Evolutionary conservation across 2,329 filamentous ascomycete genomes (phyloP).

Genomic region (Thelonectria blattea): DNA sequence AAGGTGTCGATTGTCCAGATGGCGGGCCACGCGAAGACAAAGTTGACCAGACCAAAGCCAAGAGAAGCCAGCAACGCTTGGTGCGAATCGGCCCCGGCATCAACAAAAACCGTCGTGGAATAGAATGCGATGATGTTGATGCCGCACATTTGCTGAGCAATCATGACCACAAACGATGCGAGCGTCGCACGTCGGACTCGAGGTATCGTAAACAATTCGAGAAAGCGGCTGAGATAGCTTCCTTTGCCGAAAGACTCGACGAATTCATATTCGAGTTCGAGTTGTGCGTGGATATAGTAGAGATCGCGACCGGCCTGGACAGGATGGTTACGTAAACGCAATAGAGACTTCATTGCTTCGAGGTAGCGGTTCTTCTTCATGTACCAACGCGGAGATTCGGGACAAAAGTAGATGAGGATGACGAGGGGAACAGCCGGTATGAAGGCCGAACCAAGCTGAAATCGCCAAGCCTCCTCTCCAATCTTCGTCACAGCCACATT

Average conservation of each 20-base stretch:
- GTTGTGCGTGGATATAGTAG: conserved; percentile 69
- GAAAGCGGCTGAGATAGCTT: conserved; percentile 67
- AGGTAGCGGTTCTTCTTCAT: conserved; percentile 69
- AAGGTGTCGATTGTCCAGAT: conserved; percentile 65
- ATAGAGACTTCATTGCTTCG: conserved; percentile 64
- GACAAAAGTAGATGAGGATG: conserved; percentile 68
- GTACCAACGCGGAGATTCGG: conserved; percentile 69
- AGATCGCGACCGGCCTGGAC: conserved; percentile 67
- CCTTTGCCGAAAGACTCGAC: conserved; percentile 54
- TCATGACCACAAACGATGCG: conserved; percentile 82
- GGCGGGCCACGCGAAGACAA: conserved; percentile 63
- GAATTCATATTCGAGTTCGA: conserved; percentile 64
- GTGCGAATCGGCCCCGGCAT: conserved; percentile 62
- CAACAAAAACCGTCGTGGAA: conserved; percentile 65
- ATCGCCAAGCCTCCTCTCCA: conserved; percentile 58
- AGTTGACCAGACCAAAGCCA: conserved; percentile 65
- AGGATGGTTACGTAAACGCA: conserved; percentile 57
- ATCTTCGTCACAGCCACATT: conserved; percentile 57
- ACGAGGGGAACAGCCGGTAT: conserved; percentile 63
- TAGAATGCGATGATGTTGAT: conserved; percentile 82
- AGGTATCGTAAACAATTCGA: conserved; percentile 72
- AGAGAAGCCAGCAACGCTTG: conserved; percentile 65
- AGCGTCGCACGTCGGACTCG: conserved; percentile 74
- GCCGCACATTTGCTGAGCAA: conserved; percentile 73
- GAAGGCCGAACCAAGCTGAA: conserved; percentile 69